Base-by-base conservation (phyloP, 1,284 basidiomycete genomes). In the Pseudomicrostroma phylloplanum region DNA sequence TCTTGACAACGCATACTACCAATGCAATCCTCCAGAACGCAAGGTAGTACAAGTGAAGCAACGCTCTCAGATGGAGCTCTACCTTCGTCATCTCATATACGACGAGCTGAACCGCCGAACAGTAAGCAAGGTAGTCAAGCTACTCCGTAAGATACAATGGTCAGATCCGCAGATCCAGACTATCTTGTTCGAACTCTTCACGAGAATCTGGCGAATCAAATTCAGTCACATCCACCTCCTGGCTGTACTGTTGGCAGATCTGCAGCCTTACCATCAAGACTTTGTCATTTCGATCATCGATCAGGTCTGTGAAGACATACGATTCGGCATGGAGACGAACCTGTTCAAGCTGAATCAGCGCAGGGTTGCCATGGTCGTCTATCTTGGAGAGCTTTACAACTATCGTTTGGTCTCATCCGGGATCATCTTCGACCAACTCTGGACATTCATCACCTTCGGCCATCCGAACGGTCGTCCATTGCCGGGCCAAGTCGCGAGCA, bases 1-100 rank as follows among this genome's bases (percentile, higher is more conserved):
- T 69, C 85, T 99, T 39, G 96, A 98, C 80, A 98, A 98, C 78
- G 96, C 96, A 0, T 99, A 97, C 80, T 98, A 97, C 78, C 92
- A 97, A 88, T 96, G 93, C 80, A 96, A 98, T 74, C 96, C 96
- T 1, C 96, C 96, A 0, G 92, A 97, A 73, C 87, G 96, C 60
- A 86, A 88, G 0, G 90, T 90, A 0, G 85, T 88, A 43, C 85
- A 90, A 71, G 87, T 89, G 65, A 93, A 96, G 78, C 84, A 89
- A 67, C 86, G 92, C n/a, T 84, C 88, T 1, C 87, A 88, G 0
- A 89, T 93, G 81, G 91, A 96, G 72, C 85, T 90, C 41, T 98
- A 96, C 81, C 90, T 97, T 68, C 88, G 89, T 19, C 90, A 98
- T 78, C 84, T 98, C 13, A 86, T 98, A 61, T 92, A 90, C 77